A percentile compares a stretch with the other conserved stretches of the same genome.
These are phyloP conservation scores for Diaporthe caulivora DNA, from an alignment of 2,329 filamentous ascomycete genomes.

Conservation along the genomic window DNA sequence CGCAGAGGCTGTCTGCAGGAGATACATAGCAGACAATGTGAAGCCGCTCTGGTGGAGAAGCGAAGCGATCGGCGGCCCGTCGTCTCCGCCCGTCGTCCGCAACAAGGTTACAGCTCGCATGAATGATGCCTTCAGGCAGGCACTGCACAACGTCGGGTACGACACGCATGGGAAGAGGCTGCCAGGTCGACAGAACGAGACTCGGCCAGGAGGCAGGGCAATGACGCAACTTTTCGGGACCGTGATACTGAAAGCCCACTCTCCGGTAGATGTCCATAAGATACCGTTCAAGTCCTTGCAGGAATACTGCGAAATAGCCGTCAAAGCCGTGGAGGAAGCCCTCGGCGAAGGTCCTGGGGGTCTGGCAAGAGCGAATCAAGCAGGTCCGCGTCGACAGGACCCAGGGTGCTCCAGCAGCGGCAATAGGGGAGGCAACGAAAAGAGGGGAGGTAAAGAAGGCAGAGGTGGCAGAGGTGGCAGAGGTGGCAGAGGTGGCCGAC, in stretches of 20 bases:
- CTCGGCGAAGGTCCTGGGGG: conserved; percentile 14
- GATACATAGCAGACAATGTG: conserved; percentile 19
- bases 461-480: neutral
- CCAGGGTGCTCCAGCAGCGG: neutral
- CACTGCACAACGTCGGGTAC: conserved; percentile 44
- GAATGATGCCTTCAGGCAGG: conserved; percentile 40
- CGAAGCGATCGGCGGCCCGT: neutral
- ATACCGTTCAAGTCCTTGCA: conserved; percentile 31
- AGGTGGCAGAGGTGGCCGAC: neutral
- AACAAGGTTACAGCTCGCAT: conserved; percentile 35
- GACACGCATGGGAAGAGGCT: conserved; percentile 39
- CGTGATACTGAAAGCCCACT: conserved; percentile 35
- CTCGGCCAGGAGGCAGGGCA: neutral
- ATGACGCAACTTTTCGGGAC: conserved; percentile 40
- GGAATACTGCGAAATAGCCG: conserved; percentile 28
- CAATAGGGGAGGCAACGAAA: neutral
- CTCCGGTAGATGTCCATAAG: conserved; percentile 28
- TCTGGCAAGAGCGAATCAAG: neutral
- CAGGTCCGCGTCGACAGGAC: neutral
- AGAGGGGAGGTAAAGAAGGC: neutral
- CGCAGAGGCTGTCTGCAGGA: conserved; percentile 26
- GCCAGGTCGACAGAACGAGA: neutral
- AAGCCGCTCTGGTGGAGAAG: conserved; percentile 34
- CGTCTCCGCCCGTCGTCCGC: conserved; percentile 12
- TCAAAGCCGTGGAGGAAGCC: conserved; percentile 36